These are phyloP conservation scores for Sporothrix curviconia DNA, from an alignment of 2,329 filamentous ascomycete genomes.

Conservation along the genomic window DNA sequence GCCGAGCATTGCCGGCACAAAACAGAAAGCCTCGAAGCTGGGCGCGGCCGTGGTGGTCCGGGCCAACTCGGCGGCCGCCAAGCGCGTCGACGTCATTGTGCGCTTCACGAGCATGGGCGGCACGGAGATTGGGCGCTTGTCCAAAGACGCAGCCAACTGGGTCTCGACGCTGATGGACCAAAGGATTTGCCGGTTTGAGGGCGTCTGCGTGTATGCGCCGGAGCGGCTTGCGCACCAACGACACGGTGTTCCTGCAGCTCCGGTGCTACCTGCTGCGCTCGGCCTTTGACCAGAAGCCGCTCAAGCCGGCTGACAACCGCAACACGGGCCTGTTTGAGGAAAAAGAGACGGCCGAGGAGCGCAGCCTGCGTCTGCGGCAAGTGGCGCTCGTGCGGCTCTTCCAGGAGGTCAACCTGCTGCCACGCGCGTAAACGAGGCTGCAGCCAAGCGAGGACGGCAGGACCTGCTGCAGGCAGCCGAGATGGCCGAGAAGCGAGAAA, in stretches of 20 bases:
- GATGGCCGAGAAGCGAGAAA: slow-evolving; percentile 69
- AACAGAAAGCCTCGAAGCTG: slow-evolving; percentile 38
- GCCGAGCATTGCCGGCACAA: slow-evolving; percentile 31
- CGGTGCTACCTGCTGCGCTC: slow-evolving; percentile 66
- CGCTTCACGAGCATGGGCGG: slow-evolving; percentile 77
- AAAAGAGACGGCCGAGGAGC: slow-evolving; percentile 79
- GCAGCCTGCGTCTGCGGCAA: slow-evolving; percentile 73
- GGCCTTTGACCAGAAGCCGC: slow-evolving; percentile 62
- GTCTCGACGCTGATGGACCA: slow-evolving; percentile 90
- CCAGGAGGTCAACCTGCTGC: slow-evolving; percentile 77
- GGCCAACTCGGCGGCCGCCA: slow-evolving; percentile 47
- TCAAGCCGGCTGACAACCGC: slow-evolving; percentile 62
- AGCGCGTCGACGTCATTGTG: slow-evolving; percentile 78
- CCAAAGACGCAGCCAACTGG: slow-evolving; percentile 84
- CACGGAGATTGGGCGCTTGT: slow-evolving; percentile 77
- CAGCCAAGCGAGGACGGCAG: slow-evolving; percentile 73
- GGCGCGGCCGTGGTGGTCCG: slow-evolving; percentile 31
- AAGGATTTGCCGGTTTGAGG: slow-evolving; percentile 79
- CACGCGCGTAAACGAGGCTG: slow-evolving; percentile 63
- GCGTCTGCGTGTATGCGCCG: slow-evolving; percentile 80
- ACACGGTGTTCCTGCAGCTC: slow-evolving; percentile 89
- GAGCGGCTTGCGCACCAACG: slow-evolving; percentile 80
- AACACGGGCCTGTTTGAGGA: slow-evolving; percentile 72
- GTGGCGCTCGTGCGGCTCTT: slow-evolving; percentile 83
- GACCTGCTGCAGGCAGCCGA: slow-evolving; percentile 83